Evolutionary conservation across 1,284 basidiomycete species (phyloP), one percentile per base, ranked within the genome.

Genomic region (Neolentinus lepideus): DNA sequence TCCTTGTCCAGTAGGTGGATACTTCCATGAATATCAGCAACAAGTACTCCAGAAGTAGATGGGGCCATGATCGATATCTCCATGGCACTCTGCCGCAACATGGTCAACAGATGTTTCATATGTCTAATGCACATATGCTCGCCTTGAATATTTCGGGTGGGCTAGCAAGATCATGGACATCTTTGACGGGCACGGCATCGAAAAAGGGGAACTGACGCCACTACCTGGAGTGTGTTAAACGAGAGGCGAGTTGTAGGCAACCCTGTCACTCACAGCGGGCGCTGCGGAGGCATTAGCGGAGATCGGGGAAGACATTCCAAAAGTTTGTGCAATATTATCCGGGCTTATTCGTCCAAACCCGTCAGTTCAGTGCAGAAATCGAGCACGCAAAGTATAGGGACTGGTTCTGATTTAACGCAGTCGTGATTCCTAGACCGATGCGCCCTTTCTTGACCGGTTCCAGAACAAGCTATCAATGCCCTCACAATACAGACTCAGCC

Each of bases 121-220:
- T 14, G 6, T 43, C 16, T 9, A 43, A n/a, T 6, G 38, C 12
- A 47, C 19, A 45, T 19, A 24, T 12, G 56, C 62, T 45, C 62
- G 89, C 90, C 69, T 87, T 86, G 75, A 95, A 85, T 24, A 90
- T 76, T 56, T 89, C 83, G 0, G 92, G 92, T 1, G 85, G 72
- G 56, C 78, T 83, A 0, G 81, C 79, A 6, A 90, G 72, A 66
- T 95, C 91, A 62, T 94, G 85, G 1, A 79, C 72, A 66, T 94
- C 93, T 68, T 85, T 92, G 60, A 95, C 84, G 4, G 81, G 78
- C 2, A 82, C 78, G 11, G 77, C 74, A 59, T 90, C 83, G 63
- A 92, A 92, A 80, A 92, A 92, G 1, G 82, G 78, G 72, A 94
- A 94, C 66, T 92, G 89, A 38, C 88, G 80, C 82, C 88, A 92